phyloP scores from a whole-genome alignment of 2,329 filamentous ascomycete species.

The Aureobasidium sp. region DNA sequence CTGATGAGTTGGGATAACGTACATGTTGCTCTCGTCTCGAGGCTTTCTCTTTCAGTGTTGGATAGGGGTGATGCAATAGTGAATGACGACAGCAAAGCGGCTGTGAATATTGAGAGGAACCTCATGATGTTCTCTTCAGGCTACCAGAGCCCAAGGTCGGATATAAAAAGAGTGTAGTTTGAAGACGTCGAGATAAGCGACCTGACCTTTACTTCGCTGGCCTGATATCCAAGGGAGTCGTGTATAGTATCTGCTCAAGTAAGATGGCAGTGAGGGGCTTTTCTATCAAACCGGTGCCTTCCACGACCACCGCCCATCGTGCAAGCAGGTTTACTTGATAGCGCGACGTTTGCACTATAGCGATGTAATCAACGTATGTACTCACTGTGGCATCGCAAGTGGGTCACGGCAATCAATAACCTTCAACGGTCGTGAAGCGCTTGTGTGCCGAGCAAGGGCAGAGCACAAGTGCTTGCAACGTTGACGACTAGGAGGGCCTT shows the following conservation, averaged over 20 bases:
- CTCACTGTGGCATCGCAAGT: background rate
- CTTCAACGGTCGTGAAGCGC: background rate
- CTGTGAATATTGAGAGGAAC: background rate
- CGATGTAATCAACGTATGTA: background rate
- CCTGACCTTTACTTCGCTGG: background rate
- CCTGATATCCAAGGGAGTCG: background rate
- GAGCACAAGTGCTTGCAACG: background rate
- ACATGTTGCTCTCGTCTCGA: background rate
- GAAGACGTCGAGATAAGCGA: background rate
- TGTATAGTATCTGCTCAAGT: background rate
- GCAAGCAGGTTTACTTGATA: background rate
- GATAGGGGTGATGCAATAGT: slow-evolving; percentile 2
- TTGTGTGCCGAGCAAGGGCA: background rate
- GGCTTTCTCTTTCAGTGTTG: background rate
- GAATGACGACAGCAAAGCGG: background rate
- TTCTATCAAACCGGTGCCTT: background rate
- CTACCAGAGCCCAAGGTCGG: slow-evolving; percentile 5
- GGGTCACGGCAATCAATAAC: background rate
- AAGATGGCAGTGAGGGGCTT: background rate
- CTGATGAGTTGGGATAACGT: background rate
- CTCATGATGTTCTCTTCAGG: slow-evolving; percentile 1
- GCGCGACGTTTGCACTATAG: background rate
- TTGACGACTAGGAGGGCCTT: background rate
- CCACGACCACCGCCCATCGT: background rate
- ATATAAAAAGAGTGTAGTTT: background rate